A percentile compares a stretch with the other conserved stretches of the same genome.
Evolutionary conservation across 768 basidiomycete species (phyloP).

Genomic region (Trametes cubensis): DNA sequence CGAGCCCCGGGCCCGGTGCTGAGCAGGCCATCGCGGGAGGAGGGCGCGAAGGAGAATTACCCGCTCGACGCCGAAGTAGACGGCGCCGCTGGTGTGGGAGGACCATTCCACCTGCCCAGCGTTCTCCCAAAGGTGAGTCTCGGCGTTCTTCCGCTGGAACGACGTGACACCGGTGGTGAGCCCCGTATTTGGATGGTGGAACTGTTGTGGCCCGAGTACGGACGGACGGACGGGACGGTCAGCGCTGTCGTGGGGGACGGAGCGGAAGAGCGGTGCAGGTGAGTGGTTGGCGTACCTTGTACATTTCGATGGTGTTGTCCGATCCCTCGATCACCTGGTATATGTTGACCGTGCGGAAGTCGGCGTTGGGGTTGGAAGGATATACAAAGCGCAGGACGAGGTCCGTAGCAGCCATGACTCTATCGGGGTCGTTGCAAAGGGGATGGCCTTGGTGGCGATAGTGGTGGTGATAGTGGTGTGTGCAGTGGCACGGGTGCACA

Average conservation of each 20-base stretch:
- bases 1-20: neutral
- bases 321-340: conserved; percentile 37
- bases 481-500: neutral
- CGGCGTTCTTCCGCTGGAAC: conserved; percentile 50
- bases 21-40: neutral
- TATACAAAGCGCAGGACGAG: conserved; percentile 44
- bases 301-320: conserved; percentile 40
- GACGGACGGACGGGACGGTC: neutral
- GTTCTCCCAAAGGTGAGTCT: conserved; percentile 48
- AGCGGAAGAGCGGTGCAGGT: neutral
- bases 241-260: neutral
- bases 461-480: neutral
- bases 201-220: conserved; percentile 8
- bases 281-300: conserved; percentile 39
- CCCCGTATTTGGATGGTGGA: conserved; percentile 43
- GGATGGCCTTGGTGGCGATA: neutral
- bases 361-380: conserved; percentile 31
- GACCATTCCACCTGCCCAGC: conserved; percentile 59
- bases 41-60: conserved; percentile 31
- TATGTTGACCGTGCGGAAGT: conserved; percentile 50
- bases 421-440: neutral
- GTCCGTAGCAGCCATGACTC: conserved; percentile 32
- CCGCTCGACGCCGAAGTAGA: conserved; percentile 53
- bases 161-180: conserved; percentile 45
- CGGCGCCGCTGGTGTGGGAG: conserved; percentile 45